Evolutionary conservation across 768 basidiomycete species (phyloP).

Genomic region (Russula compacta): DNA sequence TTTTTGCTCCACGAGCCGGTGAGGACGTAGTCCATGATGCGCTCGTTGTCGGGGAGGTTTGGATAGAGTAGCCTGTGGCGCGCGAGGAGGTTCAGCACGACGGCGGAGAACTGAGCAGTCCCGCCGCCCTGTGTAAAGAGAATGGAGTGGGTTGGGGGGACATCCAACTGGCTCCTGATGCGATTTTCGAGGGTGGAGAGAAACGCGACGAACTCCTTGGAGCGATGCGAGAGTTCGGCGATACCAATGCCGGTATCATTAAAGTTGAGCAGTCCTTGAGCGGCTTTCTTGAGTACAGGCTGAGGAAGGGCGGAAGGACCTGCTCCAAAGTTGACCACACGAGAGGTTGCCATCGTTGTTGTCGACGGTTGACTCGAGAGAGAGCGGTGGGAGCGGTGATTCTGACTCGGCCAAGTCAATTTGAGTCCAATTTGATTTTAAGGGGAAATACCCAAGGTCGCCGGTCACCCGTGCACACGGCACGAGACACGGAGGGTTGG

Average conservation of each 20-base stretch:
- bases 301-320: constrained; percentile 90
- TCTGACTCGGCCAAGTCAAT: too few species aligned
- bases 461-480: too few species aligned
- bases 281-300: constrained; percentile 76
- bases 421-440: too few species aligned
- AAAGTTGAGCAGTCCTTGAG: constrained; percentile 83
- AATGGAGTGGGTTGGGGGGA: constrained; percentile 78
- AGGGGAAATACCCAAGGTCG: too few species aligned
- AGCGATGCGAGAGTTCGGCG: constrained; percentile 93
- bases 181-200: constrained; percentile 52
- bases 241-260: constrained; percentile 87
- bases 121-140: constrained; percentile 96
- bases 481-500: neutral
- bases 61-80: constrained; percentile 72
- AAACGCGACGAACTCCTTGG: constrained; percentile 74
- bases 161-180: constrained; percentile 66
- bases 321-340: constrained; percentile 85
- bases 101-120: constrained; percentile 82
- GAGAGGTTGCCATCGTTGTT: constrained; percentile 32
- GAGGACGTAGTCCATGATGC: constrained; percentile 77
- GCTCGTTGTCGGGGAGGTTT: constrained; percentile 42
- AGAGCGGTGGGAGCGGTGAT: neutral
- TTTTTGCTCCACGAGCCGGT: constrained; percentile 91
- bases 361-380: neutral
- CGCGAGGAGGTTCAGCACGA: constrained; percentile 86